Evolutionary conservation across 192 early-diverging fungal genomes (phyloP).

Genomic region (Glomus cerebriforme): DNA sequence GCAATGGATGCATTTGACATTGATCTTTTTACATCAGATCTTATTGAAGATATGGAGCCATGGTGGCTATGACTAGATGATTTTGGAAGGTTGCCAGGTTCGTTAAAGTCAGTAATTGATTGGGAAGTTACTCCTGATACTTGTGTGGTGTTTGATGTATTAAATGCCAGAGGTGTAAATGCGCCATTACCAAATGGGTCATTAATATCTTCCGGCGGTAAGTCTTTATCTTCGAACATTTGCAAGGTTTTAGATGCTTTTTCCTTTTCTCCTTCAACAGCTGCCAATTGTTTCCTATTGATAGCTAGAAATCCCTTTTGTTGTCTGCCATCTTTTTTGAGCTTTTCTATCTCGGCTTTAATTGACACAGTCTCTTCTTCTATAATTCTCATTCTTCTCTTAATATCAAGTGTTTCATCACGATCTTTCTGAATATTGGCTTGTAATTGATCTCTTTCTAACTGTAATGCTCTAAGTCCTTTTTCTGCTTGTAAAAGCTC

Average conservation of each 20-base stretch:
- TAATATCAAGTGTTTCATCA: constrained; percentile 50
- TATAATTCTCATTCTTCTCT: constrained; percentile 37
- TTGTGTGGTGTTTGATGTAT: neutral
- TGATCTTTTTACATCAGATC: constrained; percentile 6
- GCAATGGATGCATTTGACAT: constrained; percentile 19
- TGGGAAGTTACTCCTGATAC: neutral
- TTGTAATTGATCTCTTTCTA: constrained; percentile 52
- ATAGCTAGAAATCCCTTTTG: constrained; percentile 66
- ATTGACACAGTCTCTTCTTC: constrained; percentile 58
- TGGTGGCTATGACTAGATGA: constrained; percentile 5
- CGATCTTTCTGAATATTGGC: constrained; percentile 48
- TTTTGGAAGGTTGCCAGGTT: neutral
- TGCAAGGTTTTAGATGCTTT: constrained; percentile 31
- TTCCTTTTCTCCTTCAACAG: constrained; percentile 65
- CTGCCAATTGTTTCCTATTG: constrained; percentile 60
- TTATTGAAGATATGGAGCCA: constrained; percentile 17
- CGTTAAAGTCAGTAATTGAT: neutral
- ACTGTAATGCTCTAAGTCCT: constrained; percentile 44
- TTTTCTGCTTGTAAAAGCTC: constrained; percentile 57
- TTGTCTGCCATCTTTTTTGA: constrained; percentile 59
- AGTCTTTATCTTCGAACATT: neutral
- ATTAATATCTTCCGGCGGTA: neutral
- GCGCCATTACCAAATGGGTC: constrained; percentile 9
- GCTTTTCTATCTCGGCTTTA: constrained; percentile 53
- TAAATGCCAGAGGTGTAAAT: neutral